Evolutionary conservation across 2,329 filamentous ascomycete genomes (phyloP).

Genomic region (Phaeophleospora eucalypticola): DNA sequence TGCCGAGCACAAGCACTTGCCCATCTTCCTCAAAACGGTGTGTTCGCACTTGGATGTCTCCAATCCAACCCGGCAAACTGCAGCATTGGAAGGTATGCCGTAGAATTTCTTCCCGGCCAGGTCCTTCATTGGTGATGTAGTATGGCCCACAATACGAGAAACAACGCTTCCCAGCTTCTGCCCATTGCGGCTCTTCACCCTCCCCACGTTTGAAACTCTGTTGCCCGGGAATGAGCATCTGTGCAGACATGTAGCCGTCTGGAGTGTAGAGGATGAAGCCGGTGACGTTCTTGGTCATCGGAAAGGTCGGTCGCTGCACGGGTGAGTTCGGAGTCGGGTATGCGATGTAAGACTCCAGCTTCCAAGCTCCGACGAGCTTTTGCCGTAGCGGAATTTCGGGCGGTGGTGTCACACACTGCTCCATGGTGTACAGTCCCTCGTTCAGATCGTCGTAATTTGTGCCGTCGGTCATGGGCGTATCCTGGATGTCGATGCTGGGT

Average conservation of each 20-base stretch:
- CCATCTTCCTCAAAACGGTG: slow-evolving; percentile 37
- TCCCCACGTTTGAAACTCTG: slow-evolving; percentile 36
- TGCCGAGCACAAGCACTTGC: slow-evolving; percentile 37
- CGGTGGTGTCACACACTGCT: slow-evolving; percentile 27
- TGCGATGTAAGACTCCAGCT: slow-evolving; percentile 37
- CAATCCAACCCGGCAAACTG: slow-evolving; percentile 38
- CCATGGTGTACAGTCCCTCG: slow-evolving; percentile 32
- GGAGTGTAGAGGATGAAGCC: slow-evolving; percentile 39
- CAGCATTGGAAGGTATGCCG: slow-evolving; percentile 37
- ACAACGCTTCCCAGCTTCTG: slow-evolving; percentile 36
- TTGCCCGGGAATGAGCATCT: slow-evolving; percentile 37
- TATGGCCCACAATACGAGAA: slow-evolving; percentile 37
- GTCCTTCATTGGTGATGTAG: slow-evolving; percentile 36
- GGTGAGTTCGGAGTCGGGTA: slow-evolving; percentile 34
- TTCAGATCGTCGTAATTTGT: slow-evolving; percentile 33
- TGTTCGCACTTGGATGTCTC: slow-evolving; percentile 35
- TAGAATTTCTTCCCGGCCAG: slow-evolving; percentile 32
- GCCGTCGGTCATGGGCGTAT: slow-evolving; percentile 15
- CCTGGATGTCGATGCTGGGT: slow-evolving; percentile 11
- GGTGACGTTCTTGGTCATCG: slow-evolving; percentile 35
- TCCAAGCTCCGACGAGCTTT: slow-evolving; percentile 36
- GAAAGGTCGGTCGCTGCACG: slow-evolving; percentile 33
- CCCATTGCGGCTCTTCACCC: slow-evolving; percentile 37
- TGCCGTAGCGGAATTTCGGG: slow-evolving; percentile 29
- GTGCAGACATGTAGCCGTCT: slow-evolving; percentile 38